Evolutionary conservation across 352 stramenopile genomes (phyloP).

Genomic region (Phytopythium ostracodes): DNA sequence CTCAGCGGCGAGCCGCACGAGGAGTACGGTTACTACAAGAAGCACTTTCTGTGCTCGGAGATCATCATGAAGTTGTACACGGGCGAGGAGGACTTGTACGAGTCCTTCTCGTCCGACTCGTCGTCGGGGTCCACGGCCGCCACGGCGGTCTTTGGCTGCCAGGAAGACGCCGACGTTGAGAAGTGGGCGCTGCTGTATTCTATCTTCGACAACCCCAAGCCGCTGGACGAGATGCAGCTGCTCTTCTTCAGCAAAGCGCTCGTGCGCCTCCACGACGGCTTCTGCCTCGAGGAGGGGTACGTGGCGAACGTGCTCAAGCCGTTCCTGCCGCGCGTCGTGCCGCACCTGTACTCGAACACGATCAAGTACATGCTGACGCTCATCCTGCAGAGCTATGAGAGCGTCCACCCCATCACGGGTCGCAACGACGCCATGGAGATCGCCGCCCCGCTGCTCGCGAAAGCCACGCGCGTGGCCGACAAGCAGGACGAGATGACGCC

Average conservation of each 20-base stretch:
- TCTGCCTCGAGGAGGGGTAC: slow-evolving; percentile 85
- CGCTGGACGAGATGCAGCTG: slow-evolving; percentile 84
- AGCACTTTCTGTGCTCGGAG: slow-evolving; percentile 85
- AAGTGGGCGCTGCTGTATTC: slow-evolving; percentile 84
- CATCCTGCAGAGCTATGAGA: slow-evolving; percentile 87
- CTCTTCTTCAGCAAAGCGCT: slow-evolving; percentile 87
- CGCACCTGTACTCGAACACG: slow-evolving; percentile 84
- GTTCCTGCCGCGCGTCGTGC: slow-evolving; percentile 73
- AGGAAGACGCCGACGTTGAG: slow-evolving; percentile 62
- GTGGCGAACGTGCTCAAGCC: slow-evolving; percentile 76
- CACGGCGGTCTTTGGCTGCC: slow-evolving; percentile 76
- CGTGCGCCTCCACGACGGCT: slow-evolving; percentile 81
- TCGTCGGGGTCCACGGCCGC: slow-evolving; percentile 62
- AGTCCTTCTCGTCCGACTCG: slow-evolving; percentile 84
- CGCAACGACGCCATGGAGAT: slow-evolving; percentile 88
- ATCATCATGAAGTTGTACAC: slow-evolving; percentile 91
- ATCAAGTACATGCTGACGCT: slow-evolving; percentile 90
- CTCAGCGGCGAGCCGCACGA: slow-evolving; percentile 75
- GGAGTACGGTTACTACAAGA: slow-evolving; percentile 89
- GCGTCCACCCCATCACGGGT: slow-evolving; percentile 83
- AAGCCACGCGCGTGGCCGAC: slow-evolving; percentile 36
- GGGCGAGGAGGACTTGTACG: slow-evolving; percentile 83
- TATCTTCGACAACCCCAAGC: slow-evolving; percentile 71
- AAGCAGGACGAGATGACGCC: slow-evolving; percentile 14
- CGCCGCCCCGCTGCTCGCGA: slow-evolving; percentile 49